A percentile compares a stretch with the other conserved stretches of the same genome.
These are phyloP conservation scores for Xylaria multiplex DNA, from an alignment of 2,329 filamentous ascomycete species.

Conservation along the genomic window DNA sequence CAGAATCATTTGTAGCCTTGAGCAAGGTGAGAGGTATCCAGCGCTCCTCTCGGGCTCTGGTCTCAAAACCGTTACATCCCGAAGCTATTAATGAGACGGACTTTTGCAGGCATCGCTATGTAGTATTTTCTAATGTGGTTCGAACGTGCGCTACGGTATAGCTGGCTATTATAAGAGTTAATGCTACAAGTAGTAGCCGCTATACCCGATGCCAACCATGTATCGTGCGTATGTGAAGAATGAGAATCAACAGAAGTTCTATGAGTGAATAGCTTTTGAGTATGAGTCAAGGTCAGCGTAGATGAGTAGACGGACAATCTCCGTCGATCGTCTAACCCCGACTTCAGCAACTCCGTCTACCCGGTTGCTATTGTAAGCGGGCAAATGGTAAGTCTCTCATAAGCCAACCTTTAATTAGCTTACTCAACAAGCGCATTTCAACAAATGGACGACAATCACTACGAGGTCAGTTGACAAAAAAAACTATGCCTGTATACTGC, in stretches of 20 bases:
- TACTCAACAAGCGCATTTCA: neutral
- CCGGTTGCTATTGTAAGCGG: neutral
- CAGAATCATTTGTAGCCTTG: neutral
- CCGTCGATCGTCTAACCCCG: neutral
- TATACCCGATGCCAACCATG: neutral
- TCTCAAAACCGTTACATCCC: neutral
- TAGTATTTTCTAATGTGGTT: constrained; percentile 10
- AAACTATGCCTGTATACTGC: neutral
- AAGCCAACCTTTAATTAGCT: neutral
- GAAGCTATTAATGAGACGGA: constrained; percentile 1
- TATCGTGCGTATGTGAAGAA: neutral
- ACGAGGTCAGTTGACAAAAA: neutral
- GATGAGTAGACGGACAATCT: neutral
- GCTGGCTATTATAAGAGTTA: neutral
- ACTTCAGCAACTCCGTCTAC: neutral
- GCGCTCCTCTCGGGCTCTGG: neutral
- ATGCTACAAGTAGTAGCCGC: constrained; percentile 10
- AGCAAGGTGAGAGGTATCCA: constrained; percentile 9
- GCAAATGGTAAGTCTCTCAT: neutral
- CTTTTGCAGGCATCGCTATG: neutral
- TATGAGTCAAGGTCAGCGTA: neutral
- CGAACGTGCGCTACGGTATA: neutral
- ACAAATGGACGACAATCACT: neutral
- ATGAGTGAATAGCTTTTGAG: neutral
- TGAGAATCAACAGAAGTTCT: neutral